These are phyloP conservation scores for Thalassiosira sp. DNA, from an alignment of 352 stramenopile species.

Conservation along the genomic window DNA sequence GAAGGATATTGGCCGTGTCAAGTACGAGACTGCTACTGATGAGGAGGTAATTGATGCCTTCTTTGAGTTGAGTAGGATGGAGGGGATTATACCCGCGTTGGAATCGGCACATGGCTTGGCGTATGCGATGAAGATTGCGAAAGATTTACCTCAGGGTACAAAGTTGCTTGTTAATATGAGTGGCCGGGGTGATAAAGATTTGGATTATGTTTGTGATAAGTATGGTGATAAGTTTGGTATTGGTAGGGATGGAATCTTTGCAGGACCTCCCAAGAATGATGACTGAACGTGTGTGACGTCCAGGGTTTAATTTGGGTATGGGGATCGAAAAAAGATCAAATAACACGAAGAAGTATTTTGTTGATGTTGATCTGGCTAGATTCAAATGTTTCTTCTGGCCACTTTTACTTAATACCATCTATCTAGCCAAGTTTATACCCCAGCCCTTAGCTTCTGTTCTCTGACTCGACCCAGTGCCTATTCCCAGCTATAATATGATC, in stretches of 20 bases:
- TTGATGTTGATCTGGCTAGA: too few species aligned
- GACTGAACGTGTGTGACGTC: too few species aligned
- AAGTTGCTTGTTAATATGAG: conserved; percentile 31
- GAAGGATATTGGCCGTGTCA: conserved; percentile 22
- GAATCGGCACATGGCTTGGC: conserved; percentile 31
- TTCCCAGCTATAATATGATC: too few species aligned
- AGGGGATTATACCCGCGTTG: conserved; percentile 40
- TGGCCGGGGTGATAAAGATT: conserved; percentile 33
- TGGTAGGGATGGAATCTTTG: conserved; percentile 51
- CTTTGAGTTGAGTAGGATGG: conserved; percentile 25
- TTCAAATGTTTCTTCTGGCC: too few species aligned
- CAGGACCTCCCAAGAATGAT: conserved; percentile 36
- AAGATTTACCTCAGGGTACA: conserved; percentile 10
- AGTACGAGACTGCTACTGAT: conserved; percentile 37
- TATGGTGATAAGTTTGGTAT: conserved; percentile 50
- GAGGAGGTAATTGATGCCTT: conserved; percentile 28
- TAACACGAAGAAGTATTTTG: too few species aligned
- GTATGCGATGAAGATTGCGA: conserved; percentile 37
- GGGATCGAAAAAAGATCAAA: too few species aligned
- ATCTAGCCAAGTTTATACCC: too few species aligned
- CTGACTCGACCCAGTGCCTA: too few species aligned
- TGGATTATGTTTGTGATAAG: conserved; percentile 39
- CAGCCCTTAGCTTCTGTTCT: too few species aligned
- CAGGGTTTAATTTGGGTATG: too few species aligned
- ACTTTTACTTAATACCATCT: too few species aligned